A percentile compares a stretch with the other conserved stretches of the same genome.
Evolutionary conservation across 805 yeast genomes (phyloP).

Genomic region (Candida dendrica): DNA sequence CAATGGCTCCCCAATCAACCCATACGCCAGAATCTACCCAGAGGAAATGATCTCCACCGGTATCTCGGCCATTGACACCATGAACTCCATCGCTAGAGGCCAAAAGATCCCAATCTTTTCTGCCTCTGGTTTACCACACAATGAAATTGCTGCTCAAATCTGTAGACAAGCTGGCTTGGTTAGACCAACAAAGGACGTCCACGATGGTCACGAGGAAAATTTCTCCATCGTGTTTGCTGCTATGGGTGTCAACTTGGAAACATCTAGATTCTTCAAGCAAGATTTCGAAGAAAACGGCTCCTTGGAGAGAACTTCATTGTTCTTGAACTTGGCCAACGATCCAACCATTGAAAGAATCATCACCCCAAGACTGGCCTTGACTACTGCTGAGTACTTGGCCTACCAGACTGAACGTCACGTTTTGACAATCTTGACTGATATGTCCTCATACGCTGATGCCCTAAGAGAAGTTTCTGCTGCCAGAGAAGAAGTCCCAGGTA

Average conservation of each 20-base stretch:
- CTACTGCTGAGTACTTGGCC: slow-evolving; percentile 97
- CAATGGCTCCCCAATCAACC: slow-evolving; percentile 98
- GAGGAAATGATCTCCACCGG: slow-evolving; percentile 99
- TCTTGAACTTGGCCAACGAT: slow-evolving; percentile 96
- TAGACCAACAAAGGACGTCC: slow-evolving; percentile 98
- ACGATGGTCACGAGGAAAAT: slow-evolving; percentile 99
- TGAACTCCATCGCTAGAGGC: slow-evolving; percentile 99
- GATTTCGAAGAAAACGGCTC: slow-evolving; percentile 99
- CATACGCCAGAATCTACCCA: slow-evolving; percentile 96
- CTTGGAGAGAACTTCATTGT: slow-evolving; percentile 92
- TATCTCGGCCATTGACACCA: slow-evolving; percentile 95
- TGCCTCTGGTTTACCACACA: slow-evolving; percentile 98
- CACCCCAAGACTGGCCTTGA: slow-evolving; percentile 97
- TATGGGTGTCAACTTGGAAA: slow-evolving; percentile 99
- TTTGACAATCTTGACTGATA: slow-evolving; percentile 93
- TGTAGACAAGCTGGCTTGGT: slow-evolving; percentile 99
- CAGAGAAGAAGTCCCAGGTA: slow-evolving; percentile 99
- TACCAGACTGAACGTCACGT: slow-evolving; percentile 99
- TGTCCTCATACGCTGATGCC: slow-evolving; percentile 99
- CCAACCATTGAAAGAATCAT: slow-evolving; percentile 99
- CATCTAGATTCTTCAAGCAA: slow-evolving; percentile 96
- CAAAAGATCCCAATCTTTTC: slow-evolving; percentile 99
- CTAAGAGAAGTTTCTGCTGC: slow-evolving; percentile 99
- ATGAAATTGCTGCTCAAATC: slow-evolving; percentile 99
- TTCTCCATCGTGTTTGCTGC: slow-evolving; percentile 99